Conservation (phyloP, 306 rosid species). For the Cicer yamashitae region DNA sequence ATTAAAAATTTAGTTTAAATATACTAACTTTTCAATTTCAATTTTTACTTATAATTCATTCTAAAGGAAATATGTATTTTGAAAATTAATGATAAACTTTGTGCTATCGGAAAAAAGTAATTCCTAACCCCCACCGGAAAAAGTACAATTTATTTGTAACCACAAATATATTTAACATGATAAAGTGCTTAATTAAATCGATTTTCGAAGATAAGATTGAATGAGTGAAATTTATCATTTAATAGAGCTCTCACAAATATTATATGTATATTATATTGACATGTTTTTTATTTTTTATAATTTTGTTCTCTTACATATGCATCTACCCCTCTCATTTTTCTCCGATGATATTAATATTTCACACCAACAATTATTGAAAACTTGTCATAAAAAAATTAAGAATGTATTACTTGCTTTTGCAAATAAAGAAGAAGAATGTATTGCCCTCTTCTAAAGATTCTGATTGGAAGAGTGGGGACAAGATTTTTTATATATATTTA, state of each 20-base stretch:
- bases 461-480: too few relatives aligned
- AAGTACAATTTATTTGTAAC: slow-evolving; percentile 50
- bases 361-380: slow-evolving; percentile 33
- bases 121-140: slow-evolving; percentile 56
- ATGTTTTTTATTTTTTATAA: neutral
- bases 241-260: slow-evolving; percentile 41
- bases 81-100: slow-evolving; percentile 42
- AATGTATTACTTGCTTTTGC: too few relatives aligned
- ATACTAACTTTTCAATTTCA: too few relatives aligned
- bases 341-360: slow-evolving; percentile 27
- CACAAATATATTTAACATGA: slow-evolving; percentile 51
- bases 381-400: too few relatives aligned
- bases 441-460: too few relatives aligned
- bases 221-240: slow-evolving; percentile 59
- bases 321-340: slow-evolving; percentile 1
- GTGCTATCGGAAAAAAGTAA: slow-evolving; percentile 42
- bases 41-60: too few relatives aligned
- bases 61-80: too few relatives aligned
- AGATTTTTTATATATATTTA: too few relatives aligned
- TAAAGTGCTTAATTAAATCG: slow-evolving; percentile 57
- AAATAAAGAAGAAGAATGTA: too few relatives aligned
- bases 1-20: too few relatives aligned
- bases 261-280: neutral
- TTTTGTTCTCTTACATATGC: neutral
- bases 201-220: slow-evolving; percentile 57